Percentiles rank a stretch among this genome's conserved stretches.
These are phyloP conservation scores for Echeveria elegans DNA, from an alignment of 164 flowering plant species.

Conservation along the genomic window DNA sequence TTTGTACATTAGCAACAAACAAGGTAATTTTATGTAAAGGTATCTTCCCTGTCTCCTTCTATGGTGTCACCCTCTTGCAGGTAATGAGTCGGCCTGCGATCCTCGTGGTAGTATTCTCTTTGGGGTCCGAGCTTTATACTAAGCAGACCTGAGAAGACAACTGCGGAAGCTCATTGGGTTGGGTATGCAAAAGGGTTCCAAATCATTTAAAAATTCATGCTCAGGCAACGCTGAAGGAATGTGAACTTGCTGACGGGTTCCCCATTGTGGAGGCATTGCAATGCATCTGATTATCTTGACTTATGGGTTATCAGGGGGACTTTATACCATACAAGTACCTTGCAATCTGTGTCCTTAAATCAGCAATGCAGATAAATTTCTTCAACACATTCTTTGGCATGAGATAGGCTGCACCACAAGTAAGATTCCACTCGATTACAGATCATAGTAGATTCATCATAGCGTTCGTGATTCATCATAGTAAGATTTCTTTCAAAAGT, in stretches of 20 bases:
- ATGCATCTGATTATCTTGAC: constrained; percentile 97
- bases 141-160: constrained; percentile 79
- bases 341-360: constrained; percentile 86
- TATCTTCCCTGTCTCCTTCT: constrained; percentile 87
- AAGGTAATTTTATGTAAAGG: constrained; percentile 56
- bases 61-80: constrained; percentile 74
- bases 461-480: no score
- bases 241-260: constrained; percentile 96
- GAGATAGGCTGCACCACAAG: constrained; percentile 93
- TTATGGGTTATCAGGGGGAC: constrained; percentile 98
- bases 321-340: constrained; percentile 93
- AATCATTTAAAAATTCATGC: constrained; percentile 89
- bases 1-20: no score
- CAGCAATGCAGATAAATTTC: constrained; percentile 97
- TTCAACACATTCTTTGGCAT: constrained; percentile 98
- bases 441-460: no score
- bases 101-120: constrained; percentile 84
- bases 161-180: constrained; percentile 99
- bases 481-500: constrained; percentile 99
- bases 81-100: constrained; percentile 92
- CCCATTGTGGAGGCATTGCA: constrained; percentile 98
- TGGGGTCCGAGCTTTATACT: constrained; percentile 89
- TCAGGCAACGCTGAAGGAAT: constrained; percentile 91
- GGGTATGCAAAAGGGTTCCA: constrained; percentile 99
- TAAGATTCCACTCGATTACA: no score